These are phyloP conservation scores for Knoxia roxburghii DNA, from an alignment of 257 asterid species.

Conservation along the genomic window DNA sequence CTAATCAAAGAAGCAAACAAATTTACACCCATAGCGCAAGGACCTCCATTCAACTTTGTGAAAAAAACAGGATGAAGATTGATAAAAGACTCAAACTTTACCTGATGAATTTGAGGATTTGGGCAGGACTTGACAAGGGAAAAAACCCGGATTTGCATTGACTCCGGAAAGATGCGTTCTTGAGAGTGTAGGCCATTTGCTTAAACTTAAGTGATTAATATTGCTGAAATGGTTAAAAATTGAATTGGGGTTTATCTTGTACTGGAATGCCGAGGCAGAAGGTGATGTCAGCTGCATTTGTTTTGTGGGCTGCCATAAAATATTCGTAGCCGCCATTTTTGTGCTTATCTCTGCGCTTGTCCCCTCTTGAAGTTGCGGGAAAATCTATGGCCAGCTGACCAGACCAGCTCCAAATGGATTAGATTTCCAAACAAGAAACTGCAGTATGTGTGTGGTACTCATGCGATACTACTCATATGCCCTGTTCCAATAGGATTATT, in stretches of 20 bases:
- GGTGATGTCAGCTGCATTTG: conserved; percentile 35
- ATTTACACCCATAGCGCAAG: too few relatives aligned
- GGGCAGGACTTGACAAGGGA: conserved; percentile 27
- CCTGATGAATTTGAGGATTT: conserved; percentile 42
- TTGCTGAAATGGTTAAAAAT: conserved; percentile 10
- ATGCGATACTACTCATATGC: too few relatives aligned
- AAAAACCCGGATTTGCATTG: conserved; percentile 18
- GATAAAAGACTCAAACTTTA: conserved; percentile 1
- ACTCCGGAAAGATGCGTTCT: conserved; percentile 1
- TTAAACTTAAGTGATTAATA: conserved; percentile 15
- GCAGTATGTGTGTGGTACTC: too few relatives aligned
- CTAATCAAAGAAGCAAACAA: too few relatives aligned
- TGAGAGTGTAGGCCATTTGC: conserved; percentile 19
- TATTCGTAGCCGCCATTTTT: conserved; percentile 67
- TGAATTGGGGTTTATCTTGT: conserved; percentile 21
- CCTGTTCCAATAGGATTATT: too few relatives aligned
- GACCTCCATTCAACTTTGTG: too few relatives aligned
- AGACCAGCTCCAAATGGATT: conserved; percentile 6
- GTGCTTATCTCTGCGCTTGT: not conserved
- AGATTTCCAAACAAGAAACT: not conserved
- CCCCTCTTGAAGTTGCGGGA: conserved; percentile 14
- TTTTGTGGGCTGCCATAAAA: conserved; percentile 42
- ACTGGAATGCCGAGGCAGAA: conserved; percentile 26
- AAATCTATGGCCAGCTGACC: conserved; percentile 11
- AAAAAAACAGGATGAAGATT: not conserved